These are phyloP conservation scores for Aspergillus cavernicola DNA, from an alignment of 495 filamentous ascomycete species.

Conservation along the genomic window DNA sequence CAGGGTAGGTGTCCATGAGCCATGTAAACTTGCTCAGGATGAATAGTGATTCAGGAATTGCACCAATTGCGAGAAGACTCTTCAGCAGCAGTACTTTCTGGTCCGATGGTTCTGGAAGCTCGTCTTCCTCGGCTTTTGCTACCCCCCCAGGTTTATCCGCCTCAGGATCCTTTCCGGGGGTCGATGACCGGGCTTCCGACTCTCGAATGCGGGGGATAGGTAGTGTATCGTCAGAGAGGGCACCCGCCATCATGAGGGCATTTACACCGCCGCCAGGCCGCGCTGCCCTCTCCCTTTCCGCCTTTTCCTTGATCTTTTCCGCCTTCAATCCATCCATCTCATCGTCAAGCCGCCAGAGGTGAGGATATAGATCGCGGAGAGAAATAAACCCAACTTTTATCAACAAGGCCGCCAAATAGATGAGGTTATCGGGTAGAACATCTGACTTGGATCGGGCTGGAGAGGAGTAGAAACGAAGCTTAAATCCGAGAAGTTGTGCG, in stretches of 20 bases:
- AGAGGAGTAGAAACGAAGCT: conserved; percentile 88
- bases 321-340: conserved; percentile 68
- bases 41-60: conserved; percentile 88
- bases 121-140: conserved; percentile 50
- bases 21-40: conserved; percentile 89
- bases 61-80: conserved; percentile 84
- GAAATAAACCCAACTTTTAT: conserved; percentile 98
- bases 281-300: conserved; percentile 65
- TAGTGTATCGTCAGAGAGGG: conserved; percentile 77
- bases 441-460: conserved; percentile 66
- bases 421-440: conserved; percentile 79
- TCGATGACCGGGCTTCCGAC: conserved; percentile 38
- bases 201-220: conserved; percentile 47
- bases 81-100: conserved; percentile 84
- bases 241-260: conserved; percentile 85
- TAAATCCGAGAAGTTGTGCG: conserved; percentile 94
- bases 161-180: conserved; percentile 50
- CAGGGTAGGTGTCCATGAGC: conserved; percentile 77
- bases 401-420: conserved; percentile 83
- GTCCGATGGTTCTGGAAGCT: conserved; percentile 76
- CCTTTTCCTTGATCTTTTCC: conserved; percentile 69
- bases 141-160: conserved; percentile 42
- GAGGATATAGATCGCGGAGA: conserved; percentile 86
- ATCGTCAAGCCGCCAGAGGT: conserved; percentile 82
- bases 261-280: conserved; percentile 67